Base-by-base conservation (phyloP, 1,139 yeast genomes). In the Geotrichum reessii region DNA sequence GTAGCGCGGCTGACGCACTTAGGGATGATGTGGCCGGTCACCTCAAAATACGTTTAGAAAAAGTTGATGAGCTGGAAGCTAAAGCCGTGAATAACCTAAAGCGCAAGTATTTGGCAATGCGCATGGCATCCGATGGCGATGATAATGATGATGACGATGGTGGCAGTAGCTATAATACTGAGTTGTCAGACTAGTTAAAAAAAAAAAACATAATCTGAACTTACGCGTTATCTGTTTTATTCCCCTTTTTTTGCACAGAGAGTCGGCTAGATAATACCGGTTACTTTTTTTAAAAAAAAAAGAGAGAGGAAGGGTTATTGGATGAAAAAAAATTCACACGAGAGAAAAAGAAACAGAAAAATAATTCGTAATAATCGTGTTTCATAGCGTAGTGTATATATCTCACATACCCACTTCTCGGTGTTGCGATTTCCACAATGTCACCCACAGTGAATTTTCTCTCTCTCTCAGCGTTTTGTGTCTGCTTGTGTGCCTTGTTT, bases 21-120 rank as follows among this genome's bases (percentile, higher is more conserved):
- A 28, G 33, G 33, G 33, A 28, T 11, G 33, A 28, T 7, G 11
- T 28, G 7, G 33, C 11, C 33, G 33, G 33, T 11, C 33, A 11
- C 11, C 33, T 28, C 11, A 28, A 11, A 11, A 11, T 11, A 11
- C 33, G 33, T n/a, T 48, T 56, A 11, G 42, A 40, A 37, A 56
- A 51, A 47, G 47, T 56, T 7, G 58, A 56, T 28, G 47, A 28
- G 4, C 52, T 50, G 33, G 58, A 56, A 47, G 55, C 47, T n/a
- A 56, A 51, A 47, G 52, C 50, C 7, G 47, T 46, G 7, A 9
- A 44, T 2, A 52, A 56, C 42, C 25, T 56, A 31, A 56, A 56
- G 28, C 51, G 22, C 14, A 51, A 51, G 46, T 56, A 51, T 28
- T 21, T 56, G 49, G 11, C 58, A 19, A 56, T 56, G 58, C 50